Evolutionary conservation across 1,284 basidiomycete genomes (phyloP).

Genomic region (Sporisorium scitamineum): DNA sequence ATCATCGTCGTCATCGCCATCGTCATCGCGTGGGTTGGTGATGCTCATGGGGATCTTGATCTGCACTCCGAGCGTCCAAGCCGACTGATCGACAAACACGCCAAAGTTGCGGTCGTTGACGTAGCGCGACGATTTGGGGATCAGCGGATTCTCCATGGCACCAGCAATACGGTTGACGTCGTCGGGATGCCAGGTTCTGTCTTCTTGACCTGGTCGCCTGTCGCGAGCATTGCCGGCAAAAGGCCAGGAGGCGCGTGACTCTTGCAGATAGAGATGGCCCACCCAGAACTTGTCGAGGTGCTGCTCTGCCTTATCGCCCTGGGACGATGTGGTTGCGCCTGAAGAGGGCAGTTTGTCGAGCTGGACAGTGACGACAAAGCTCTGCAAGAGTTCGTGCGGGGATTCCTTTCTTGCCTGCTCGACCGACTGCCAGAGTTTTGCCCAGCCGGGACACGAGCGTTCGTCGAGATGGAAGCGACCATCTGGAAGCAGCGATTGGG

Average conservation of each 20-base stretch:
- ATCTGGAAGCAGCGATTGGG: constrained; percentile 29
- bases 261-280: constrained; percentile 42
- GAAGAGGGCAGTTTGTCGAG: constrained; percentile 12
- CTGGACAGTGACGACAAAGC: constrained; percentile 40
- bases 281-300: constrained; percentile 51
- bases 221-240: constrained; percentile 48
- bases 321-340: background rate
- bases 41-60: constrained; percentile 43
- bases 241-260: constrained; percentile 55
- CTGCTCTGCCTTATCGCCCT: background rate
- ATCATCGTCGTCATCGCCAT: constrained; percentile 23
- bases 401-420: constrained; percentile 14
- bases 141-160: constrained; percentile 55
- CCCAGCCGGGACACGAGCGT: constrained; percentile 44
- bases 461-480: constrained; percentile 40
- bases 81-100: constrained; percentile 46
- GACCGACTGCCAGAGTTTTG: constrained; percentile 29
- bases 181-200: constrained; percentile 41
- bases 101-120: constrained; percentile 39
- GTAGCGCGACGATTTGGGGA: constrained; percentile 39
- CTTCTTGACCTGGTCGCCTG: constrained; percentile 26
- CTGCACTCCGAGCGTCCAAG: constrained; percentile 50
- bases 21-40: constrained; percentile 44
- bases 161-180: constrained; percentile 56
- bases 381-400: constrained; percentile 27